phyloP scores from a whole-genome alignment of 2,329 filamentous ascomycete species.

The Alternaria solani region DNA sequence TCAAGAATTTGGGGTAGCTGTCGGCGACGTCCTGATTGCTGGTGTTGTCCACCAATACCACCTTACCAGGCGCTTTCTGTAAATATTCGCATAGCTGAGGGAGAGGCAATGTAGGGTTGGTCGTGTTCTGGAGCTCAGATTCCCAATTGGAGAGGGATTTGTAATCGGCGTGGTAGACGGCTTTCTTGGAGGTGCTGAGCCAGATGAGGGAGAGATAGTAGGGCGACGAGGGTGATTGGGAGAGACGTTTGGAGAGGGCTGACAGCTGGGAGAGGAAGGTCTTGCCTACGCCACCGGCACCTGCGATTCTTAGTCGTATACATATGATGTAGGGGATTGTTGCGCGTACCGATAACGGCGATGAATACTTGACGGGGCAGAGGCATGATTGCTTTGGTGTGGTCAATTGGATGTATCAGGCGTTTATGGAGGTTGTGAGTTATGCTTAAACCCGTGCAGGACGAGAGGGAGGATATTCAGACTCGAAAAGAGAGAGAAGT shows the following conservation, averaged over 20 bases:
- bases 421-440: not conserved
- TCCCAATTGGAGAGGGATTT: slow-evolving; percentile 69
- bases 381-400: slow-evolving; percentile 46
- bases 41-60: slow-evolving; percentile 93
- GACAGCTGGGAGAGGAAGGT: slow-evolving; percentile 86
- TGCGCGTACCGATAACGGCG: slow-evolving; percentile 55
- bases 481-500: not conserved
- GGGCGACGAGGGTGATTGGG: slow-evolving; percentile 61
- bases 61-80: slow-evolving; percentile 76
- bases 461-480: not conserved
- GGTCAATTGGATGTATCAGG: slow-evolving; percentile 5
- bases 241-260: slow-evolving; percentile 68
- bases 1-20: slow-evolving; percentile 81
- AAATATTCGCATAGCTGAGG: slow-evolving; percentile 80
- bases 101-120: slow-evolving; percentile 70
- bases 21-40: slow-evolving; percentile 87
- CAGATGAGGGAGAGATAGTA: slow-evolving; percentile 81
- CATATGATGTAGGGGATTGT: not conserved
- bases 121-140: slow-evolving; percentile 67
- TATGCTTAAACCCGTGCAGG: not conserved
- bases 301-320: slow-evolving; percentile 56
- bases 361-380: slow-evolving; percentile 56
- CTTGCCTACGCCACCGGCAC: slow-evolving; percentile 91
- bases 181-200: slow-evolving; percentile 84
- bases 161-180: slow-evolving; percentile 78